Conservation (phyloP, 2,329 filamentous ascomycete genomes). For the Alternaria rosae region DNA sequence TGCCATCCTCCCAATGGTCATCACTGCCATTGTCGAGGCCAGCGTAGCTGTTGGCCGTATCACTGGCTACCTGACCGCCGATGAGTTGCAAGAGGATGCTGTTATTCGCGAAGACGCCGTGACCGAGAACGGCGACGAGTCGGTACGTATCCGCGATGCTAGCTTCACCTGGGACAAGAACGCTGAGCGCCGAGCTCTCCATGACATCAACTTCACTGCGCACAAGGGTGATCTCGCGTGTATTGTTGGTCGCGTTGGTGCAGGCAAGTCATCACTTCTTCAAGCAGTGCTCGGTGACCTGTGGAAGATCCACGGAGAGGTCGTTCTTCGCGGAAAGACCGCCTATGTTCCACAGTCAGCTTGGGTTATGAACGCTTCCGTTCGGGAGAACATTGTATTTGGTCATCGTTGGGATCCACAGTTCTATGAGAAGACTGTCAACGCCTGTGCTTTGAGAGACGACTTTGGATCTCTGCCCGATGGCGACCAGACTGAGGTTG, state of each 20-base stretch:
- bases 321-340: slow-evolving; percentile 79
- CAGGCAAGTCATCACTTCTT: slow-evolving; percentile 92
- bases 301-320: slow-evolving; percentile 86
- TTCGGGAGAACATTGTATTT: slow-evolving; percentile 96
- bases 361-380: slow-evolving; percentile 98
- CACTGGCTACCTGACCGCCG: slow-evolving; percentile 82
- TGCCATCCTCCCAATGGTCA: slow-evolving; percentile 95
- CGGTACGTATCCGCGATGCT: slow-evolving; percentile 81
- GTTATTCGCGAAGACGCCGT: slow-evolving; percentile 74
- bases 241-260: slow-evolving; percentile 90
- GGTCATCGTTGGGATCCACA: slow-evolving; percentile 91
- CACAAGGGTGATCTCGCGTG: slow-evolving; percentile 94
- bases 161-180: slow-evolving; percentile 96
- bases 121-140: slow-evolving; percentile 81
- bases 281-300: slow-evolving; percentile 89
- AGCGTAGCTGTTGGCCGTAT: slow-evolving; percentile 89
- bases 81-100: slow-evolving; percentile 88
- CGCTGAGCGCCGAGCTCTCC: slow-evolving; percentile 70
- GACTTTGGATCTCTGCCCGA: slow-evolving; percentile 94
- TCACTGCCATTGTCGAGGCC: slow-evolving; percentile 93
- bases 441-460: slow-evolving; percentile 87
- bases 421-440: slow-evolving; percentile 92
- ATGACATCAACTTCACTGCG: slow-evolving; percentile 85
- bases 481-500: slow-evolving; percentile 95
- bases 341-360: slow-evolving; percentile 93